phyloP scores from a whole-genome alignment of 2,329 filamentous ascomycete genomes.

The Chalaropsis ovoidea region DNA sequence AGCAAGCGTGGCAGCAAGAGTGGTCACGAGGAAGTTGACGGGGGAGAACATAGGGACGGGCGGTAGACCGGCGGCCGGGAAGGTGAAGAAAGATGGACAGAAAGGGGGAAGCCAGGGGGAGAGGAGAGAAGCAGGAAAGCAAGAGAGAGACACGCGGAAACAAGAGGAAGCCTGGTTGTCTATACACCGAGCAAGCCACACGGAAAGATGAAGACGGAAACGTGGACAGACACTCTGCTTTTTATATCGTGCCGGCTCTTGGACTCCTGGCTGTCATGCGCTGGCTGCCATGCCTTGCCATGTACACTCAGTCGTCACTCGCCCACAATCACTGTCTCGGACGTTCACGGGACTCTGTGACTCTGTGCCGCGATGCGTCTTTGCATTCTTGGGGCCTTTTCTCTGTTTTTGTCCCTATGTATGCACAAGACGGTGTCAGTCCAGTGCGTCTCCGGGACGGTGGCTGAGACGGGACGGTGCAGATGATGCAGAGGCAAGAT shows the following conservation, averaged over 20 bases:
- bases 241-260: background rate
- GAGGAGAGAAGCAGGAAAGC: background rate
- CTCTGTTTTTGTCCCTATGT: background rate
- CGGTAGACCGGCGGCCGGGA: background rate
- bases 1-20: background rate
- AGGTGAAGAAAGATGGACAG: background rate
- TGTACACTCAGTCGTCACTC: slow-evolving; percentile 1
- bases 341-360: background rate
- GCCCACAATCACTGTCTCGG: background rate
- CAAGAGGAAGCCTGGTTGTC: background rate
- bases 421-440: slow-evolving; percentile 1
- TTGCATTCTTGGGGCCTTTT: background rate
- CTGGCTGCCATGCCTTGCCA: background rate
- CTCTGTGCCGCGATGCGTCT: background rate
- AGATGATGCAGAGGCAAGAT: background rate
- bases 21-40: background rate
- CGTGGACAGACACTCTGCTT: background rate
- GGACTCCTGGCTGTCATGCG: background rate
- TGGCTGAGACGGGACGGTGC: background rate
- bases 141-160: no score
- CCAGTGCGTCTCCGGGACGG: background rate
- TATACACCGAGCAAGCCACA: background rate
- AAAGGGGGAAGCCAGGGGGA: background rate
- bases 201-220: no score
- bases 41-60: background rate